Evolutionary conservation across 768 basidiomycete species (phyloP).

Genomic region (Suillus occidentalis): DNA sequence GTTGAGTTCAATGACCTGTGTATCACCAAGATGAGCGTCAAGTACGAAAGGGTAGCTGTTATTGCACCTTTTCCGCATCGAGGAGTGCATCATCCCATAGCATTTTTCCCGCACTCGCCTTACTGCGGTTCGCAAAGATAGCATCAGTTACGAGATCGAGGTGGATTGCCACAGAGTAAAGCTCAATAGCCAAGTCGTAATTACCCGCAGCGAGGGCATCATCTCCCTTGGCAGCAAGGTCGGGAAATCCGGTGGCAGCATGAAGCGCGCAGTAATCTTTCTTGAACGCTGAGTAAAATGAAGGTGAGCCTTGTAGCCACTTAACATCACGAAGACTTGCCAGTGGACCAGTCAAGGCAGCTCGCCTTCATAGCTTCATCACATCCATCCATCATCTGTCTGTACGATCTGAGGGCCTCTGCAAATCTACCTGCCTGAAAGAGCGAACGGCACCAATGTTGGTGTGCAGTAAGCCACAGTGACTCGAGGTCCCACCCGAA

Average conservation of each 20-base stretch:
- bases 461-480: neutral
- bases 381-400: neutral
- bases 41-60: too few species aligned
- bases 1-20: neutral
- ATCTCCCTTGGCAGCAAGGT: neutral
- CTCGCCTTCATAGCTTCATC: neutral
- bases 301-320: neutral
- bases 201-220: neutral
- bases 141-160: neutral
- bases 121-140: neutral
- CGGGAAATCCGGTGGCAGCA: neutral
- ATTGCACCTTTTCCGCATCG: neutral
- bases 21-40: too few species aligned
- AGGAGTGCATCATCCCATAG: neutral
- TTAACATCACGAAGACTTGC: neutral
- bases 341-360: neutral
- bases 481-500: neutral
- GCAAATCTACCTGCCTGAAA: neutral
- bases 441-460: neutral
- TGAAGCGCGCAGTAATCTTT: neutral
- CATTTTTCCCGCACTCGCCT: neutral
- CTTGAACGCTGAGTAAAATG: neutral
- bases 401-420: neutral
- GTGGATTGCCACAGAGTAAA: neutral
- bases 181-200: neutral